Percentiles rank a stretch among this genome's conserved stretches.
Evolutionary conservation across 108 stramenopile genomes (phyloP).

Genomic region (Cyclostephanos tholiformis): DNA sequence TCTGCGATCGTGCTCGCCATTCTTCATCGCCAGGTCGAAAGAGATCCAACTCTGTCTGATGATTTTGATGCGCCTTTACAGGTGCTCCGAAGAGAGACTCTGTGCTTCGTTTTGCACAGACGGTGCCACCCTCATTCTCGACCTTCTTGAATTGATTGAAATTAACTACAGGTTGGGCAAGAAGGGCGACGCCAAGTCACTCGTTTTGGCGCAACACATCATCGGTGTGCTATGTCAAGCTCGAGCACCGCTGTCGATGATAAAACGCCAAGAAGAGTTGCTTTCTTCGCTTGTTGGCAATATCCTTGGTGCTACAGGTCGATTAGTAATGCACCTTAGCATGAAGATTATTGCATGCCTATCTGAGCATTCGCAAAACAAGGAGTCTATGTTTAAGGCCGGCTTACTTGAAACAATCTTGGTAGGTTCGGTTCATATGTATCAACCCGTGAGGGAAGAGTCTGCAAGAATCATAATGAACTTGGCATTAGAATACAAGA

Average conservation of each 20-base stretch:
- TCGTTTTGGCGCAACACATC: slow-evolving; percentile 28
- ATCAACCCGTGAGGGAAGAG: slow-evolving; percentile 30
- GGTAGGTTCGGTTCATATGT: slow-evolving; percentile 42
- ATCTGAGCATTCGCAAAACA: slow-evolving; percentile 43
- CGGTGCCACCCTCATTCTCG: slow-evolving; percentile 31
- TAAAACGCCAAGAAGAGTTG: slow-evolving; percentile 24
- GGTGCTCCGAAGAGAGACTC: slow-evolving; percentile 34
- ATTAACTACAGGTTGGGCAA: slow-evolving; percentile 42
- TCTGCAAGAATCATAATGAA: slow-evolving; percentile 37
- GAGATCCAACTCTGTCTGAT: slow-evolving; percentile 19
- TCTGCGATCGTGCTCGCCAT: slow-evolving; percentile 39
- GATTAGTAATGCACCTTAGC: slow-evolving; percentile 35
- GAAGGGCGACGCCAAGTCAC: slow-evolving; percentile 33
- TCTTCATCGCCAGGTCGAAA: slow-evolving; percentile 39
- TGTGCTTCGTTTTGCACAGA: slow-evolving; percentile 36
- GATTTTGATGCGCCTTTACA: slow-evolving; percentile 29
- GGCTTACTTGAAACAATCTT: slow-evolving; percentile 27
- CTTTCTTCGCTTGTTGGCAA: slow-evolving; percentile 30
- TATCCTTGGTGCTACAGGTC: slow-evolving; percentile 31
- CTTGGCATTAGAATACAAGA: slow-evolving; percentile 36
- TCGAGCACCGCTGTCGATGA: slow-evolving; percentile 25
- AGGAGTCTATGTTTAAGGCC: slow-evolving; percentile 24
- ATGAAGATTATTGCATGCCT: slow-evolving; percentile 36
- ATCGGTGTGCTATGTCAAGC: slow-evolving; percentile 22
- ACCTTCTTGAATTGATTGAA: slow-evolving; percentile 38